Conservation (phyloP, 1,284 basidiomycete genomes). For the Peniophora sp. region DNA sequence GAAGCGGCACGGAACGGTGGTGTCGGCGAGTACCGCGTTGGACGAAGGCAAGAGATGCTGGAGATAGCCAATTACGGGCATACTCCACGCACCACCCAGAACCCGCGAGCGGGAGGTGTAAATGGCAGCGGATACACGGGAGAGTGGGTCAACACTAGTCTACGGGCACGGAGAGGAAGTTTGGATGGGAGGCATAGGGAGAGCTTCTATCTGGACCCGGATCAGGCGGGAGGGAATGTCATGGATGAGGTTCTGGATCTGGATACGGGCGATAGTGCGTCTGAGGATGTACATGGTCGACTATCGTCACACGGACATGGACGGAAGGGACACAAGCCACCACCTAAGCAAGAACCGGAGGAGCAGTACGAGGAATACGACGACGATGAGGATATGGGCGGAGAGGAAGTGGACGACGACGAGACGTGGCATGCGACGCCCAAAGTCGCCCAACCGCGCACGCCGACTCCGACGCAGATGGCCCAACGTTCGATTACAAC, state of each 20-base stretch:
- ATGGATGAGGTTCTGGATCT: constrained; percentile 65
- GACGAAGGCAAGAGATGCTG: constrained; percentile 65
- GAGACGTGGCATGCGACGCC: constrained; percentile 6
- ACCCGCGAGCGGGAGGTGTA: constrained; percentile 14
- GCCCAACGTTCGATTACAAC: constrained; percentile 23
- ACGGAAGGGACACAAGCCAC: no score
- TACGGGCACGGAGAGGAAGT: constrained; percentile 45
- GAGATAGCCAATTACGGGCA: constrained; percentile 78
- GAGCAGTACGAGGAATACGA: constrained; percentile 7
- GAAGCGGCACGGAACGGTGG: constrained; percentile 74
- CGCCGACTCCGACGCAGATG: constrained; percentile 18
- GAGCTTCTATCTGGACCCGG: constrained; percentile 58
- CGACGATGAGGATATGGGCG: constrained; percentile 17
- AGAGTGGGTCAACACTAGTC: constrained; percentile 8
- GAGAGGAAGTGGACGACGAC: constrained; percentile 15
- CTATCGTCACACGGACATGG: no score
- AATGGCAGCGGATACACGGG: constrained; percentile 12
- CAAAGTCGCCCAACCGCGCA: constrained; percentile 13
- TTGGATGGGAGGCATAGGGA: constrained; percentile 37
- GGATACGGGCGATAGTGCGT: constrained; percentile 48
- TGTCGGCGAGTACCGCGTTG: constrained; percentile 68
- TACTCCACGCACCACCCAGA: no score
- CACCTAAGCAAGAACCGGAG: no score
- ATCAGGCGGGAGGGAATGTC: constrained; percentile 45
- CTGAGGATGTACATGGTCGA: no score